Base-by-base conservation (phyloP, 441 rosid genomes). In the Jatropha podagrica region DNA sequence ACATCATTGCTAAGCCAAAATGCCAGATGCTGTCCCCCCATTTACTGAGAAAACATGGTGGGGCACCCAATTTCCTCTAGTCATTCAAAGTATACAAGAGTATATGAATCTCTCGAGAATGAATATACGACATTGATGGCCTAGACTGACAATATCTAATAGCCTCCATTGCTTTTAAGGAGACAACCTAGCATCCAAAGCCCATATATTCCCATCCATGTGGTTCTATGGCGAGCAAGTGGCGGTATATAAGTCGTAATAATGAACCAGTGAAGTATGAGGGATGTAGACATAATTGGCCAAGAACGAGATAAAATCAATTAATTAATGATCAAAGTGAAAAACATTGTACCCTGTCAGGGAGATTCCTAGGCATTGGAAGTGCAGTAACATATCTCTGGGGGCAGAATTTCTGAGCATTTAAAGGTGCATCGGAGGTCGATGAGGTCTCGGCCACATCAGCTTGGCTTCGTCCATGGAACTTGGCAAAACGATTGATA, bases 401-500 rank as follows among this genome's bases (percentile, higher is more conserved):
- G 79, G 87, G 89, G 64, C 63, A 84, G 79, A 83, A 80, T 86
- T 77, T 91, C 76, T 78, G 84, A 59, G 86, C 48, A 83, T 71
- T 79, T 49, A 73, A 55, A 44, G 78, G 59, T 52, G 85, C 79
- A 78, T 82, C 87, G 59, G 91, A 85, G 60, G 80, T 38, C 1
- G 59, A 68, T 52, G 78, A 72, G 74, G 76, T 72, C 84, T 83
- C 90, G 4, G 85, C 67, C 68, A 77, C 81, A n/a, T 85, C 94
- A 66, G 77, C 80, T 73, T 80, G 93, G 23, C 84, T 84, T 80
- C 86, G 85, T 23, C 87, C 81, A 81, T 94, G 96, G 78, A 92
- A 96, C 84, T 82, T 92, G 15, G 98, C 97, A 81, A 94, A 96
- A 20, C 96, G 98, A 86, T 92, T 94, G 80, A 94, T 91, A 59